These are phyloP conservation scores for Salmacisia buchloeana DNA, from an alignment of 1,284 basidiomycete genomes.

Conservation along the genomic window DNA sequence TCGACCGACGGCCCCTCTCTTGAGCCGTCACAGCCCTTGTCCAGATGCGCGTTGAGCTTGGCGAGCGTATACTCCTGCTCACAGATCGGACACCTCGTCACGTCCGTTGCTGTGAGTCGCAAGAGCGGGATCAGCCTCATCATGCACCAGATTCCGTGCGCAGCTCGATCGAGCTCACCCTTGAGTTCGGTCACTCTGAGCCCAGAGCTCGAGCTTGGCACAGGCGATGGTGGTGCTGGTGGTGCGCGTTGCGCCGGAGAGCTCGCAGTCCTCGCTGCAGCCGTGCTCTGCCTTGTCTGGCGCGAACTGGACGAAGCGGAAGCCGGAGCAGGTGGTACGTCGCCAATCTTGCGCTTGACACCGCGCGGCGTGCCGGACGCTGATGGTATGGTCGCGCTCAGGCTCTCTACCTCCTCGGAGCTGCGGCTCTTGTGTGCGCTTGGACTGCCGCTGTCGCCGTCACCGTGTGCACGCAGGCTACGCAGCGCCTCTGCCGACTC, in stretches of 20 bases:
- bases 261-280: not conserved
- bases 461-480: not conserved
- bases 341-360: not conserved
- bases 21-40: conserved; percentile 21
- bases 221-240: not conserved
- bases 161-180: not conserved
- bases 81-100: conserved; percentile 41
- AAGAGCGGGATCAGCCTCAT: not conserved
- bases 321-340: not conserved
- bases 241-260: not conserved
- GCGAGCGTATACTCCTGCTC: conserved; percentile 28
- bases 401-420: not conserved
- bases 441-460: not conserved
- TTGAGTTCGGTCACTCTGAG: conserved; percentile 1
- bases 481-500: not conserved
- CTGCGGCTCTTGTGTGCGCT: too few species aligned
- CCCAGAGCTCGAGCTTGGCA: not conserved
- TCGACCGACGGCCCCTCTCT: not conserved
- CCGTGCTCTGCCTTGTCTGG: not conserved
- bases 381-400: not conserved
- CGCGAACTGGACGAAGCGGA: not conserved
- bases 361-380: not conserved
- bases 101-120: conserved; percentile 20
- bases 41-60: conserved; percentile 40
- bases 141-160: not conserved